Percentiles rank a stretch among this genome's conserved stretches.
Conservation (phyloP, 129 eudicot species). For the Ambrosia artemisiifolia region DNA sequence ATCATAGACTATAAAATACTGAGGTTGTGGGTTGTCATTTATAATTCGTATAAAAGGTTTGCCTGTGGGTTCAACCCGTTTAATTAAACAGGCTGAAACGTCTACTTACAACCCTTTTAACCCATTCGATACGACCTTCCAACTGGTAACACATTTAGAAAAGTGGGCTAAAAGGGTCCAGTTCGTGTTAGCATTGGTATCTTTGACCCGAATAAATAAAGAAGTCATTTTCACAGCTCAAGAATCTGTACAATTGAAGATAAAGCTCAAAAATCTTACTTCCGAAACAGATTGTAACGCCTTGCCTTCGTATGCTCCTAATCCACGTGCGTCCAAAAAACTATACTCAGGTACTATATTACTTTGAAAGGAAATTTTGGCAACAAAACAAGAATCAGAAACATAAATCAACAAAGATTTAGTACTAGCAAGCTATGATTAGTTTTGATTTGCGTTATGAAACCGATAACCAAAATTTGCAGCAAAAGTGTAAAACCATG, state of each 20-base stretch:
- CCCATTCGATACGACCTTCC: background rate
- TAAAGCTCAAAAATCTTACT: conserved; percentile 38
- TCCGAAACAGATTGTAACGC: conserved; percentile 57
- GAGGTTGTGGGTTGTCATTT: background rate
- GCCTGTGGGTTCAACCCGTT: background rate
- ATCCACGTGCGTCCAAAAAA: conserved; percentile 93
- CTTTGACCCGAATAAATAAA: background rate
- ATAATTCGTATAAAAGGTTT: background rate
- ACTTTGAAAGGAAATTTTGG: conserved; percentile 32
- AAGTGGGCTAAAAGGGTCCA: background rate
- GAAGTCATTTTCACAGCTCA: too few species aligned
- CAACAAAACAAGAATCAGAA: background rate
- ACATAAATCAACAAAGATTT: background rate
- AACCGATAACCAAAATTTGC: background rate
- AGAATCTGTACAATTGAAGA: background rate
- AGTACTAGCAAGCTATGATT: background rate
- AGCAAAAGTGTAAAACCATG: background rate
- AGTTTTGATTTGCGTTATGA: background rate
- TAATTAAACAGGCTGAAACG: background rate
- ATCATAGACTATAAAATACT: background rate
- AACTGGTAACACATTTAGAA: background rate
- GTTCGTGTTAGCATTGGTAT: background rate
- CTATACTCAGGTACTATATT: conserved; percentile 95
- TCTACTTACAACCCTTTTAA: background rate
- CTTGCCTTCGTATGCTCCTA: conserved; percentile 95